phyloP scores from a whole-genome alignment of 73 alveolate species.

The Paramecium biaurelia region DNA sequence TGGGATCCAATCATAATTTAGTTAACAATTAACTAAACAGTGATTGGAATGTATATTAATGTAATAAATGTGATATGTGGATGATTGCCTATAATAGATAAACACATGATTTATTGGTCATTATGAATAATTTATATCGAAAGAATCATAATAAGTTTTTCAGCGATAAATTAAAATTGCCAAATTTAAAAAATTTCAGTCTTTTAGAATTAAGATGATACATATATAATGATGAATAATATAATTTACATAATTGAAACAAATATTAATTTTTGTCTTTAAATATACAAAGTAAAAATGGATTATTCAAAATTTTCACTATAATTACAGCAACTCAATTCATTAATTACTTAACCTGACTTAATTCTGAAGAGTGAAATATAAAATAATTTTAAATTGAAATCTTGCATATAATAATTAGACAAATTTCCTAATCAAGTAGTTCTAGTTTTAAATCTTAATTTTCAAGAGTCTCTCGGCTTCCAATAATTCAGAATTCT shows the following conservation, averaged over 20 bases:
- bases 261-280: too few species aligned
- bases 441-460: too few species aligned
- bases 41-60: constrained; percentile 77
- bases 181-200: constrained; percentile 44
- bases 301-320: too few species aligned
- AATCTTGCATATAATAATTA: too few species aligned
- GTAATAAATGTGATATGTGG: constrained; percentile 84
- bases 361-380: too few species aligned
- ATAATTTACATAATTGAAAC: not conserved
- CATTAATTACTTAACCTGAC: too few species aligned
- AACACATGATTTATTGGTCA: constrained; percentile 62
- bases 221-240: not conserved
- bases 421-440: too few species aligned
- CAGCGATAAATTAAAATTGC: constrained; percentile 29
- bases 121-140: constrained; percentile 67
- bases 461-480: too few species aligned
- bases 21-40: constrained; percentile 8
- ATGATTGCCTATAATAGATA: constrained; percentile 71
- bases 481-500: too few species aligned
- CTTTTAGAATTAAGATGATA: constrained; percentile 48
- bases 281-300: too few species aligned
- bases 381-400: too few species aligned
- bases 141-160: constrained; percentile 8
- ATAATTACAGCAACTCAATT: too few species aligned
- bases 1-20: constrained; percentile 67